Percentiles rank a stretch among this genome's conserved stretches.
These are phyloP conservation scores for Hyaloperonospora brassicae DNA, from an alignment of 352 stramenopile genomes.

Conservation along the genomic window DNA sequence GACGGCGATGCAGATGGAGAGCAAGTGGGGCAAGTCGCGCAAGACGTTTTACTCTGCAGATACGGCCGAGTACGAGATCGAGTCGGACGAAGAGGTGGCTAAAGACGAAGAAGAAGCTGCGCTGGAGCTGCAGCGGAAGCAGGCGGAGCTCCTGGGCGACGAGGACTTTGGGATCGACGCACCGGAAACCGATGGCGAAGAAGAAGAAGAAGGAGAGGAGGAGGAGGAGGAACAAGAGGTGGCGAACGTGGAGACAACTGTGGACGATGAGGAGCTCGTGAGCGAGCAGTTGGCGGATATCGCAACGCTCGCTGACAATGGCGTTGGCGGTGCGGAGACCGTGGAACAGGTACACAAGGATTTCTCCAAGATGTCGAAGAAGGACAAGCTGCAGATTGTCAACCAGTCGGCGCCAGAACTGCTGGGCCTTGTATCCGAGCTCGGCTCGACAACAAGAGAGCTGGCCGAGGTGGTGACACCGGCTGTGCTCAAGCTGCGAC, in stretches of 20 bases:
- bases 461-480: constrained; percentile 58
- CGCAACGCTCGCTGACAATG: constrained; percentile 51
- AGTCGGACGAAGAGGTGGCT: constrained; percentile 69
- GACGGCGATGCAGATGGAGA: constrained; percentile 65
- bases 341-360: constrained; percentile 75
- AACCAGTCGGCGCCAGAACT: constrained; percentile 80
- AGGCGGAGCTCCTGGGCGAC: constrained; percentile 80
- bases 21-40: constrained; percentile 82
- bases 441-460: constrained; percentile 58
- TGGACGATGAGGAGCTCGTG: constrained; percentile 68
- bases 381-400: constrained; percentile 82
- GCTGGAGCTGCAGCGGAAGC: constrained; percentile 76
- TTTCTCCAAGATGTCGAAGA: constrained; percentile 82
- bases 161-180: constrained; percentile 79
- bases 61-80: constrained; percentile 72
- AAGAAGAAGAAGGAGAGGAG: constrained; percentile 41
- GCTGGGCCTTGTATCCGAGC: constrained; percentile 55
- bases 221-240: constrained; percentile 29
- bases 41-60: constrained; percentile 84
- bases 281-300: constrained; percentile 70
- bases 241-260: constrained; percentile 24
- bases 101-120: constrained; percentile 81
- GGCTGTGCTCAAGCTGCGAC: constrained; percentile 63
- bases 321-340: constrained; percentile 33
- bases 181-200: constrained; percentile 28